Base-by-base conservation (phyloP, 257 asterid genomes). In the Galeopsis tetrahit region DNA sequence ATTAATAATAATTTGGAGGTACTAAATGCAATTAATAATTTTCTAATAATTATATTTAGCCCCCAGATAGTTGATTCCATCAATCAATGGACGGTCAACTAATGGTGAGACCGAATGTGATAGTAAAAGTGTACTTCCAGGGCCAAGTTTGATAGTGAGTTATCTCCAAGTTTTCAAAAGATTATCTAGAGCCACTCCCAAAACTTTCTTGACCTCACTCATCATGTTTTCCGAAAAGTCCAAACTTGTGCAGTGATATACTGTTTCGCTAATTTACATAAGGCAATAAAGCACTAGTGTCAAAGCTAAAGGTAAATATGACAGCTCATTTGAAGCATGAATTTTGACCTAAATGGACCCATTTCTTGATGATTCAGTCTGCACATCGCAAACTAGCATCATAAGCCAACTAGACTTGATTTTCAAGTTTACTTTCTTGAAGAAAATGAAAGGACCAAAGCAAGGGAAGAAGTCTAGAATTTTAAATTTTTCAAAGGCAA, bases 171-270 rank as follows among this genome's bases (percentile, higher is more conserved):
- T n/a, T 21, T 38, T 4, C 43, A 33, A 28, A 33, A 13, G 13
- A 21, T 64, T 38, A 10, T 64, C 21, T 40, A 15, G 7, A 17
- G 38, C 10, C 44, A 60, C 36, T 60, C 66, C 28, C 4, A 61
- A 34, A 39, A 17, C 69, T 15, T 63, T 21, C 38, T 63, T 42
- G 38, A 40, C 10, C 40, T 17, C 35, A 33, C 15, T 51, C 36
- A 7, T 69, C 71, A 66, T 70, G 68, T 43, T 57, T 39, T 42
- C 0, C 28, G 57, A 32, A 48, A 42, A 69, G 57, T 62, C 13
- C 60, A 15, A 17, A 6, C 17, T 4, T 8, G 6, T 34, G 64
- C 7, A 58, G 64, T 10, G 10, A 32, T 38, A 21, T 38, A 5
- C 40, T 44, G 51, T 6, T 38, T 34, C 34, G 21, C 44, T 34